Evolutionary conservation across 2,329 filamentous ascomycete species (phyloP), one percentile per base, ranked within the genome.

Genomic region (Phyllosticta paracitricarpa): DNA sequence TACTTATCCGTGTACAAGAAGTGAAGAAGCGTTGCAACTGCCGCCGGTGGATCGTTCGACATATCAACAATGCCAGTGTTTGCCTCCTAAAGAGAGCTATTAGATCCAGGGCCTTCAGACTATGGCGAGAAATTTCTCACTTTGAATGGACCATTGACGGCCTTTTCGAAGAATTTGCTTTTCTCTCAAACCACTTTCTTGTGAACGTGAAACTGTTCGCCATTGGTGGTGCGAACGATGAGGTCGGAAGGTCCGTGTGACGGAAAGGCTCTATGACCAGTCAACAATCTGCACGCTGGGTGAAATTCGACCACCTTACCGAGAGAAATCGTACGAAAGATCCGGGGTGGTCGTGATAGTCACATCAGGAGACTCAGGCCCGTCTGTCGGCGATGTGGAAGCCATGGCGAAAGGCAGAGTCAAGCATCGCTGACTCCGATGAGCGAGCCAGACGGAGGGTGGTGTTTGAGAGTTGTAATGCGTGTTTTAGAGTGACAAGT

Each of bases 1-100:
- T 97, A 94, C 76, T 94, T 89, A 71, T 83, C 83, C 1, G 88
- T 92, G 76, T 95, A 95, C 57, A 93, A 84, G 72, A 84, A 95
- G 73, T 94, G 88, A 66, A 94, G 82, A 67, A 92, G 89, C 72
- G 86, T 89, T 63, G 87, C 86, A 61, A 90, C 85, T 24, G 89
- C 86, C 65, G 89, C 86, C 52, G 89, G 74, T 66, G 89, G 82
- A 66, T 90, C 87, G 65, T 81, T 76, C 1, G 79, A 70, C 26
- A 96, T 85, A 62, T 87, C 77, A 63, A 96, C 86, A 62, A 56
- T 12, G n/a, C 54, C 54, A n/a, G 54, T 48, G 2, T 4, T 9
- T 17, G 10, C 33, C n/a, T 35, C 54, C 54, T 56, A 28, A 10
- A 28, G 5, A 5, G 26, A 30, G 19, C 19, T 10, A n/a, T 48